phyloP scores from a whole-genome alignment of 495 filamentous ascomycete species.

The Podospora bellae-mahoneyi region DNA sequence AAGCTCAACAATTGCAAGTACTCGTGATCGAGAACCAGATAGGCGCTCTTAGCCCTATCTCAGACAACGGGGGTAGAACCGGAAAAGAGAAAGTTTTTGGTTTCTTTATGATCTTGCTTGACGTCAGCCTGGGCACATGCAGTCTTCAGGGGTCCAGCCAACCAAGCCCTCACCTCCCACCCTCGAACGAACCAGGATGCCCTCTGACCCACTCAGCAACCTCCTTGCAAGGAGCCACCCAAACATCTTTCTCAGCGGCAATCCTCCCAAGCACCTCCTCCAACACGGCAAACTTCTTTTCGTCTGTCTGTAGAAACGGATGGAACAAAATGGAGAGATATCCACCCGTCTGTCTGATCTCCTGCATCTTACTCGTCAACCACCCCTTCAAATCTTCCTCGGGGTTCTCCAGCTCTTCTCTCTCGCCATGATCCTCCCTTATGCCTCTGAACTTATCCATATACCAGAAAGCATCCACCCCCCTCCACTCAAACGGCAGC shows the following conservation, averaged over 20 bases:
- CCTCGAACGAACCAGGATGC: constrained; percentile 16
- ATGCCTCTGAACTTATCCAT: constrained; percentile 34
- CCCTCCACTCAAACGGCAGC: constrained; percentile 35
- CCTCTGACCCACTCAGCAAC: constrained; percentile 26
- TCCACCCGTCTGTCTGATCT: constrained; percentile 16
- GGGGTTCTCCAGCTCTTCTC: constrained; percentile 13
- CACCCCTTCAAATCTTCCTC: constrained; percentile 19
- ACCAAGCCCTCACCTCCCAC: background rate
- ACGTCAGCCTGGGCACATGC: no score
- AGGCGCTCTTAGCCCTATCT: no score
- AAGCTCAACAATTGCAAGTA: no score
- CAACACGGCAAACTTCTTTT: constrained; percentile 29
- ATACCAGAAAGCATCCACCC: constrained; percentile 38
- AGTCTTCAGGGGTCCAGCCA: background rate
- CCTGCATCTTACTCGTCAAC: constrained; percentile 28
- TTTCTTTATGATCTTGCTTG: no score
- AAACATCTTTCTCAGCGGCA: constrained; percentile 23
- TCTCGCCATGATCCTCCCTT: constrained; percentile 21
- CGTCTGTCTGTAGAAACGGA: constrained; percentile 30
- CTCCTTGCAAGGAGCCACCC: constrained; percentile 30
- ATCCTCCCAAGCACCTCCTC: constrained; percentile 27
- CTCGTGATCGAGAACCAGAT: no score
- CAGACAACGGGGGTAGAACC: no score
- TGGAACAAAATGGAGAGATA: constrained; percentile 36
- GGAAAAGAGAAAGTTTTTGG: no score